Evolutionary conservation across 208 protist species (phyloP).

Genomic region (Trypanosoma brucei): DNA sequence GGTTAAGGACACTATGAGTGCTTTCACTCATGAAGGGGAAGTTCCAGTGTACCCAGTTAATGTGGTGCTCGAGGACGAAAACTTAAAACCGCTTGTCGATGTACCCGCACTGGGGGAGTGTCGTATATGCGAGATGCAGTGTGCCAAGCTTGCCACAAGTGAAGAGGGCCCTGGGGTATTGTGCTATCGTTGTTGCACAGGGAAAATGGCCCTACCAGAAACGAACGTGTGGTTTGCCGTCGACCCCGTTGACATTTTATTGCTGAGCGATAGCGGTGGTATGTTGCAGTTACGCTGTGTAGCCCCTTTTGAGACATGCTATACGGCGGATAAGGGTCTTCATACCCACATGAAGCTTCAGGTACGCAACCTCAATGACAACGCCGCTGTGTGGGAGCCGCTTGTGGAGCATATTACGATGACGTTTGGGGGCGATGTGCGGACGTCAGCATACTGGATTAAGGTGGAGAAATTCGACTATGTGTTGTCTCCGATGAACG

Average conservation of each 20-base stretch:
- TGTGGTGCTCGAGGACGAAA: conserved; percentile 50
- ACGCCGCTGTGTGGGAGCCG: conserved; percentile 78
- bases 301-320: conserved; percentile 27
- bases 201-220: conserved; percentile 42
- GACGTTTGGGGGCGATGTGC: conserved; percentile 37
- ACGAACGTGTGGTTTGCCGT: conserved; percentile 64
- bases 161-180: conserved; percentile 34
- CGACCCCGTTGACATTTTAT: conserved; percentile 52
- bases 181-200: conserved; percentile 82
- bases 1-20: conserved; percentile 57
- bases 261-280: conserved; percentile 47
- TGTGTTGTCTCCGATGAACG: conserved; percentile 71
- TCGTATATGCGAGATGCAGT: conserved; percentile 36
- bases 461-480: conserved; percentile 62
- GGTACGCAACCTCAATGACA: conserved; percentile 68
- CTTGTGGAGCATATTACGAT: conserved; percentile 64
- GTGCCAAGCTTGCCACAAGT: conserved; percentile 32
- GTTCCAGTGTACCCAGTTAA: conserved; percentile 41
- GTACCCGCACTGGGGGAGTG: conserved; percentile 51
- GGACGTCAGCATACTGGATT: conserved; percentile 49
- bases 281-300: conserved; percentile 50
- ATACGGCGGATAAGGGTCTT: conserved; percentile 52
- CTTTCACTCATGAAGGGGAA: conserved; percentile 51
- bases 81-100: conserved; percentile 34
- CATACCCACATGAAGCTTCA: conserved; percentile 38